These are phyloP conservation scores for Gossypium laxum DNA, from an alignment of 441 rosid species.

Conservation along the genomic window DNA sequence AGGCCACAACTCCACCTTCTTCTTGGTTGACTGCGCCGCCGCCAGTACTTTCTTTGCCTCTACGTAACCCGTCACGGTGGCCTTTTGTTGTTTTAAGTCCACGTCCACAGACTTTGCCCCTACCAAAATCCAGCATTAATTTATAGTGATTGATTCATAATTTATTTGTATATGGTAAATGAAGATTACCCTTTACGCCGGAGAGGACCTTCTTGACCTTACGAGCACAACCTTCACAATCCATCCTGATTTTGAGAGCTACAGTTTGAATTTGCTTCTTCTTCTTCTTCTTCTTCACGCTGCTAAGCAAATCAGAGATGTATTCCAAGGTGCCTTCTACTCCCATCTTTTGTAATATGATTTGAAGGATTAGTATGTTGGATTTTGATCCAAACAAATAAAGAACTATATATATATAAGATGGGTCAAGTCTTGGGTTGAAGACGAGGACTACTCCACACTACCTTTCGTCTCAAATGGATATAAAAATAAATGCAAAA, in stretches of 20 bases:
- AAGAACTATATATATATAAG: not conserved
- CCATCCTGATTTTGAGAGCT: constrained; percentile 68
- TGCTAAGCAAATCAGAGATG: constrained; percentile 43
- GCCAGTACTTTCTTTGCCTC: constrained; percentile 53
- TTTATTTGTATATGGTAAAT: not conserved
- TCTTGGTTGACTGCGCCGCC: constrained; percentile 72
- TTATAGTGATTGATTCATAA: too few species aligned
- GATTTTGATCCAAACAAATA: not conserved
- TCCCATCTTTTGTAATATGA: constrained; percentile 39
- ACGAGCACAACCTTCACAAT: constrained; percentile 79
- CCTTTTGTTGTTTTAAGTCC: constrained; percentile 74
- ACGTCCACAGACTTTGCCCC: constrained; percentile 72
- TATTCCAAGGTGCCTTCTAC: constrained; percentile 59
- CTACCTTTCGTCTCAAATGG: not conserved
- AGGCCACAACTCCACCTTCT: constrained; percentile 86
- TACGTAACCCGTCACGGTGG: constrained; percentile 52
- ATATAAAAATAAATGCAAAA: not conserved
- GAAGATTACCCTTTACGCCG: constrained; percentile 49
- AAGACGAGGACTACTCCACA: not conserved
- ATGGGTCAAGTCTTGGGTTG: not conserved
- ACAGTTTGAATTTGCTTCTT: constrained; percentile 65
- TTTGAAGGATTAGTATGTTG: not conserved
- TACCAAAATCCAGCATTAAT: constrained; percentile 10
- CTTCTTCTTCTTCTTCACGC: constrained; percentile 31
- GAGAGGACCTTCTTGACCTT: constrained; percentile 68